Evolutionary conservation across 2,329 filamentous ascomycete genomes (phyloP), one percentile per base, ranked within the genome.

Genomic region (Penicillium sp.): DNA sequence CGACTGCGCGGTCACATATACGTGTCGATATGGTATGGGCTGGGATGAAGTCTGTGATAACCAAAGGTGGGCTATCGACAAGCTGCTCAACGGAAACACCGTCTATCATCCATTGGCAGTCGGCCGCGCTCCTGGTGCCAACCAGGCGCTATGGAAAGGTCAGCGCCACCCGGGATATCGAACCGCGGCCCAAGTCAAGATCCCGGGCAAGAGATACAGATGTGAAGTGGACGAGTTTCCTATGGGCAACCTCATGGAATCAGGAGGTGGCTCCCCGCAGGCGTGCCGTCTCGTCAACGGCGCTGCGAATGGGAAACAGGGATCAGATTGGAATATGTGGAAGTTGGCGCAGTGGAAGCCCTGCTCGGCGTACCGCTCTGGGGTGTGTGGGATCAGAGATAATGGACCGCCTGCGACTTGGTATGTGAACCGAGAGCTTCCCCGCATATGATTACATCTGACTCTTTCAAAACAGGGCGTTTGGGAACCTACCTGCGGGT

Each of bases 291-390:
- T 39, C 4, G 36, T 46, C 13, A 46, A 46, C 24, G 36, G 36
- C 12, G 11, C 36, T 39, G 36, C 37, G 28, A 39, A 46, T 27
- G 28, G 28, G 28, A 34, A 9, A 28, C 44, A 46, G 44, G 36
- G 44, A 33, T n/a, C 18, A 33, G 44, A 46, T 46, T 46, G 25
- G 24, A 24, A 33, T 13, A 25, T 26, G 9, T 39, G 44, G 28
- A 46, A 46, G 13, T 6, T 3, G 12, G 44, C 37, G 28, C 36
- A 39, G 24, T 46, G 44, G 44, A 3, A 12, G 24, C 44, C 45
- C 35, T 46, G 45, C 45, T 46, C 43, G 43, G 25, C 43, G 26
- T 45, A 45, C 43, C 43, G 43, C 33, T 37, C 35, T 45, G 27
- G 9, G 8, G 18, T 29, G 33, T 45, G 43, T 13, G 39, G 18